phyloP scores from a whole-genome alignment of 1,284 basidiomycete species.

The Leccinum fallax region DNA sequence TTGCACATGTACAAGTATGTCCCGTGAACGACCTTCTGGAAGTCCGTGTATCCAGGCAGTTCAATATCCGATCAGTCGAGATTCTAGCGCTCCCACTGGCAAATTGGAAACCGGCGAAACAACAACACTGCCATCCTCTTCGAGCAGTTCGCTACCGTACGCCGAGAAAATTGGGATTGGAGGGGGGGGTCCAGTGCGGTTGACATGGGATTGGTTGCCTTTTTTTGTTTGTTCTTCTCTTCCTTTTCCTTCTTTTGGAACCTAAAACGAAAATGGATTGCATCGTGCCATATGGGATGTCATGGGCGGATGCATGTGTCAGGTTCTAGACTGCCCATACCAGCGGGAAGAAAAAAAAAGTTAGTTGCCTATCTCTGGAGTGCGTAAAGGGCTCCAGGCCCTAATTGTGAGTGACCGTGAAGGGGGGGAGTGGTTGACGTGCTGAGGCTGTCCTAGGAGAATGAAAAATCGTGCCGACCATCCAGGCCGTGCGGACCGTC shows the following conservation, averaged over 20 bases:
- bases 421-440: background rate
- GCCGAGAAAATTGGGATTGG: slow-evolving; percentile 7
- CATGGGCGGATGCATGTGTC: slow-evolving; percentile 27
- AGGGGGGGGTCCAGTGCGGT: slow-evolving; percentile 7
- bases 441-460: slow-evolving; percentile 29
- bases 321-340: slow-evolving; percentile 13
- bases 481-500: slow-evolving; percentile 5
- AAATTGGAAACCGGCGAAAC: slow-evolving; percentile 10
- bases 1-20: slow-evolving; percentile 12
- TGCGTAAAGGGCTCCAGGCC: slow-evolving; percentile 14
- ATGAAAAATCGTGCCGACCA: slow-evolving; percentile 22
- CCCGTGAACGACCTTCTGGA: slow-evolving; percentile 30
- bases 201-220: slow-evolving; percentile 5
- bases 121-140: slow-evolving; percentile 16
- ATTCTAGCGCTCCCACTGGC: slow-evolving; percentile 26
- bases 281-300: slow-evolving; percentile 13
- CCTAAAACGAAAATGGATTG: slow-evolving; percentile 2
- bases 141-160: slow-evolving; percentile 14
- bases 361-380: slow-evolving; percentile 13
- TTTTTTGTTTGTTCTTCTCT: background rate
- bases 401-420: slow-evolving; percentile 4
- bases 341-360: background rate
- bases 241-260: slow-evolving; percentile 5
- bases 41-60: slow-evolving; percentile 33
- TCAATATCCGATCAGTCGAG: slow-evolving; percentile 39